Base-by-base conservation (phyloP, 192 early-diverging fungal genomes). In the Dimargaris cristalligena region DNA sequence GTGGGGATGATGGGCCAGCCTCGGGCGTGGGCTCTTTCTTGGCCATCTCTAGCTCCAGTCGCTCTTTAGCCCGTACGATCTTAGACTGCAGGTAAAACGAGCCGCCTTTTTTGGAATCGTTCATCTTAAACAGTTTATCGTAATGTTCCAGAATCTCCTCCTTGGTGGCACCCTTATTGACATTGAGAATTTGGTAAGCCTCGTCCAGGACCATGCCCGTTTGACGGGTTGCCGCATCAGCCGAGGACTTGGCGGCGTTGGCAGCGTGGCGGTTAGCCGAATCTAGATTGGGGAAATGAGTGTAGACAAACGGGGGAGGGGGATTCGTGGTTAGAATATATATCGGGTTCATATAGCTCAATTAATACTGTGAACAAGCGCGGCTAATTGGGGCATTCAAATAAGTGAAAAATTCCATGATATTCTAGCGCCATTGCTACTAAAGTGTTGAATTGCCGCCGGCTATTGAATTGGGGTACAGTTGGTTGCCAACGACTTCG, bases 41-140 rank as follows among this genome's bases (percentile, higher is more conserved):
- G 33, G 79, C 81, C 73, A 87, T 74, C 62, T 96, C 91, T 78
- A 90, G 73, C 52, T 96, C 92, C 60, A 96, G 71, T 64, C 95
- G 85, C 70, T 98, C 95, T 58, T 89, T 89, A 26, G 95, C 95
- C 51, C 91, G 70, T 13, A 89, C 80, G 8, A 98, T 79, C 67
- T 98, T 98, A 34, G 89, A 90, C 59, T 95, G 92, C 30, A 98
- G 60, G 65, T 98, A 98, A 46, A 93, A 86, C 4, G 91, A 91
- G 9, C 94, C 94, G 41, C 91, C 92, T 34, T 76, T 73, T 31
- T 80, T 71, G 32, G 84, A 78, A 63, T 94, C 90, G 66, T 98
- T 98, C 26, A 72, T 80, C 28, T 83, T 81, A 71, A 89, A 94
- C 63, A 94, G 65, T 65, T 87, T 82, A 25, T 90, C 86, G 65